These are phyloP conservation scores for Drosera capensis DNA, from an alignment of 148 eudicot genomes.

Conservation along the genomic window DNA sequence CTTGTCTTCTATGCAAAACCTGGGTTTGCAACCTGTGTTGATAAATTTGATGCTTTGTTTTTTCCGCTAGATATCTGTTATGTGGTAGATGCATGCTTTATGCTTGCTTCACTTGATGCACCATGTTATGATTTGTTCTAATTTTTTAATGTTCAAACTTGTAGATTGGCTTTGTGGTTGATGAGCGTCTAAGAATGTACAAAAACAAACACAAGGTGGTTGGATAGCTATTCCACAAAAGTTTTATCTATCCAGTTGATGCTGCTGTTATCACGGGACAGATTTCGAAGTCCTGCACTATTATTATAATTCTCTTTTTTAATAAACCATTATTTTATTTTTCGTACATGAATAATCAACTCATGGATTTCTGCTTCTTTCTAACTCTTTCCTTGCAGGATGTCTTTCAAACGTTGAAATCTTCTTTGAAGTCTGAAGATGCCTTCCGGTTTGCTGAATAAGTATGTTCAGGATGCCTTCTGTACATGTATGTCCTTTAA, in stretches of 20 bases:
- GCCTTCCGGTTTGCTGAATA: conserved; percentile 66
- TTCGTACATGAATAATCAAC: too few species aligned
- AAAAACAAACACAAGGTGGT: conserved; percentile 64
- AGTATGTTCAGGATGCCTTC: too few species aligned
- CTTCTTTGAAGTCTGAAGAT: conserved; percentile 52
- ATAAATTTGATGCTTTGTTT: conserved; percentile 2
- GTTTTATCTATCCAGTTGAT: background rate
- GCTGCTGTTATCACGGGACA: background rate
- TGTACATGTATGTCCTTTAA: background rate
- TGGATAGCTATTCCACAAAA: background rate
- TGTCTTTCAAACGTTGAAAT: conserved; percentile 46
- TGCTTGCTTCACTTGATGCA: too few species aligned
- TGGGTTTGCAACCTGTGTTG: too few species aligned
- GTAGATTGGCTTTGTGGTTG: conserved; percentile 74
- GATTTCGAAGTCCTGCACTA: conserved; percentile 1
- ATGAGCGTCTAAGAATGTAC: conserved; percentile 66
- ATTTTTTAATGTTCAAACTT: conserved; percentile 4
- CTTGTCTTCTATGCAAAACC: background rate
- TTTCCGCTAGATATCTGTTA: background rate
- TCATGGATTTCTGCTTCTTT: background rate
- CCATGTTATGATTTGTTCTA: conserved; percentile 2
- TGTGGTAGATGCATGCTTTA: too few species aligned
- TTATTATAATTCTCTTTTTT: too few species aligned
- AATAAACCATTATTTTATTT: too few species aligned
- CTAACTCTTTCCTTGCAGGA: conserved; percentile 27